A percentile compares a stretch with the other conserved stretches of the same genome.
These are phyloP conservation scores for Naegleria fowleri DNA, from an alignment of 208 protist genomes.

Conservation along the genomic window DNA sequence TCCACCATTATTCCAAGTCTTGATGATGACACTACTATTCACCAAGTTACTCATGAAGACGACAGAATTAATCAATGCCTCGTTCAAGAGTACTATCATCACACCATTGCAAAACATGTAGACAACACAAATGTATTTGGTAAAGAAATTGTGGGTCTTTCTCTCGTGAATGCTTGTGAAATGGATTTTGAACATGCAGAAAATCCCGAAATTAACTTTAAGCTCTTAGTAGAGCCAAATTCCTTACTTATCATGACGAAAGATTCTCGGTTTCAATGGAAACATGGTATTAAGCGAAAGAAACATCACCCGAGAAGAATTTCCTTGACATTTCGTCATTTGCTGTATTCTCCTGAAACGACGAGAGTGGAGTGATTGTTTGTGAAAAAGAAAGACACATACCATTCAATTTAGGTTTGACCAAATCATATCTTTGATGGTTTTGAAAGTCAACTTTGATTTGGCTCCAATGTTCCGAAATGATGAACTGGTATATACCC, in stretches of 20 bases:
- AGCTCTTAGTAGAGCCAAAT: background rate
- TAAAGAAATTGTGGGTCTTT: background rate
- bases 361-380: no score
- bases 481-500: no score
- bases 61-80: conserved; percentile 10
- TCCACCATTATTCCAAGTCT: no score
- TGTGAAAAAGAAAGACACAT: no score
- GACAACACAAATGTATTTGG: background rate
- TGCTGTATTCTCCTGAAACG: background rate
- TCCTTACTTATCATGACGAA: background rate
- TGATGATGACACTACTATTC: background rate
- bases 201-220: background rate
- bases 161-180: background rate
- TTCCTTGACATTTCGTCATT: background rate
- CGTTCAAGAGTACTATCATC: background rate
- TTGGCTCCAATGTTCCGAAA: no score
- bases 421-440: no score
- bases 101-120: background rate
- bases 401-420: no score
- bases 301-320: background rate
- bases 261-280: background rate
- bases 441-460: no score
- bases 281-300: background rate
- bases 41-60: no score
- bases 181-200: background rate